Conservation (phyloP, 495 filamentous ascomycete species). For the Daldinia concentrica region DNA sequence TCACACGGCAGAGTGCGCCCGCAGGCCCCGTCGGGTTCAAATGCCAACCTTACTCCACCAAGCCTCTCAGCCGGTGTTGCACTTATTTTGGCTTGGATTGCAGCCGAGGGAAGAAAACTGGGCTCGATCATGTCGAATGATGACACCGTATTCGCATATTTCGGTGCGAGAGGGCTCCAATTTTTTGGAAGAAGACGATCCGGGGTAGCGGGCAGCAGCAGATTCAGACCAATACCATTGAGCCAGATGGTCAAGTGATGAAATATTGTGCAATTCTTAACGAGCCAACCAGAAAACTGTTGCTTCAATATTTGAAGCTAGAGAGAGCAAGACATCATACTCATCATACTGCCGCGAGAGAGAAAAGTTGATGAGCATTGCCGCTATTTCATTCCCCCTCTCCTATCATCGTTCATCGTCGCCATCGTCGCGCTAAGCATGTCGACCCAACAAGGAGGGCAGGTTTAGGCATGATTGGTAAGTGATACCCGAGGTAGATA, state of each 20-base stretch:
- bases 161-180: constrained; percentile 9
- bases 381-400: constrained; percentile 8
- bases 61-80: constrained; percentile 15
- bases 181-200: constrained; percentile 36
- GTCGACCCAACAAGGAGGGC: constrained; percentile 1
- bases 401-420: neutral
- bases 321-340: neutral
- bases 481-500: neutral
- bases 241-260: constrained; percentile 30
- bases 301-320: neutral
- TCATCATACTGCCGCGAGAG: neutral
- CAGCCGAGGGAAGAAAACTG: constrained; percentile 32
- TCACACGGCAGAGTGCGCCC: constrained; percentile 1
- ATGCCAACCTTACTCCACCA: constrained; percentile 14
- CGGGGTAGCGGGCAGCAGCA: constrained; percentile 38
- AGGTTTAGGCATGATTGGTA: neutral
- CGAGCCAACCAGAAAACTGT: constrained; percentile 31
- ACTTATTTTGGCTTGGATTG: constrained; percentile 6
- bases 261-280: constrained; percentile 41
- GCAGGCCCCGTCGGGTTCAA: constrained; percentile 15
- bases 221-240: constrained; percentile 21
- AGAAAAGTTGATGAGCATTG: constrained; percentile 15
- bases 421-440: constrained; percentile 12
- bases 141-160: constrained; percentile 34
- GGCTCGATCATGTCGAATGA: constrained; percentile 14